Evolutionary conservation across 2,329 filamentous ascomycete genomes (phyloP), one percentile per base, ranked within the genome.

Genomic region (Fusarium pseudograminearum): DNA sequence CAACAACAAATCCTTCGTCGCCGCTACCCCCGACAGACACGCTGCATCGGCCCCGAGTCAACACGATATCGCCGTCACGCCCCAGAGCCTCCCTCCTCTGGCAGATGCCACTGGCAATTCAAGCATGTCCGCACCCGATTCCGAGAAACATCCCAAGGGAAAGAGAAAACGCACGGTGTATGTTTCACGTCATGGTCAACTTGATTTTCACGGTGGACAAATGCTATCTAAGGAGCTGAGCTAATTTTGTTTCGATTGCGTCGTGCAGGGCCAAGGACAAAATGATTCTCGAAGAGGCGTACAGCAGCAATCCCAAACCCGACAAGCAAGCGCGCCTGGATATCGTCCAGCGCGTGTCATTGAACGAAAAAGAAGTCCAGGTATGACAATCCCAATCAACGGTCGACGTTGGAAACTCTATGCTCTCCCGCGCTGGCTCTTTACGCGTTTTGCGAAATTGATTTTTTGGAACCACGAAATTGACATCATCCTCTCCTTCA

Each of bases 291-390:
- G 95, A 98, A 80, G 87, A 91, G 36, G 93, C 95, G 62, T 98
- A 97, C 78, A 86, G 88, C 73, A 87, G 85, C 67, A 97, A 98
- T 78, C 89, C 93, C 9, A 98, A 97, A 80, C 95, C 95, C 34
- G 94, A 97, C 83, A 98, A 97, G 82, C 87, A 90, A 58, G 91
- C 93, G 79, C 93, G 95, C 82, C 86, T 93, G 47, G 90, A 91
- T 61, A 94, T 98, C 69, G 93, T 97, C 64, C 88, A 89, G 81
- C 92, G 90, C 80, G 94, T 98, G 65, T 91, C 93, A 26, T 86
- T 98, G 69, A 95, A 93, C 72, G 94, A 98, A 83, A 98, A 97
- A 80, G 94, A 98, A 83, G 93, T 98, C 38, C 95, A 98, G 89
- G 95, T 97, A 83, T 80, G 90, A 80, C 20, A 40, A 51, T 14